Evolutionary conservation across 208 protist species (phyloP).

Genomic region (Trypanosoma avium): DNA sequence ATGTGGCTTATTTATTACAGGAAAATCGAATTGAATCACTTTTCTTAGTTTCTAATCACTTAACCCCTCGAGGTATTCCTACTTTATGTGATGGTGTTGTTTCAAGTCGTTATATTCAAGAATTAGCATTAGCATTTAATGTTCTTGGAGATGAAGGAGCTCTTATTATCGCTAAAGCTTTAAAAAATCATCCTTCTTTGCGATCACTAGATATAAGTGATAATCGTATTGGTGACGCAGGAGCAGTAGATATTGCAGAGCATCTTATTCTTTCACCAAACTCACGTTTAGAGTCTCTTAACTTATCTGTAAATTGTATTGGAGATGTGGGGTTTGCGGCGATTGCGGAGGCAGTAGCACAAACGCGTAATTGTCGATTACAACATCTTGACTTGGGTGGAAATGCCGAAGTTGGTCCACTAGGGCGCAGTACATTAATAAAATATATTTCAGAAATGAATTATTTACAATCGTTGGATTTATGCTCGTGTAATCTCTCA

Average conservation of each 20-base stretch:
- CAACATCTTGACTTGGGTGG: slow-evolving; percentile 68
- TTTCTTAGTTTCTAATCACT: slow-evolving; percentile 72
- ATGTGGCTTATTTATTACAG: slow-evolving; percentile 57
- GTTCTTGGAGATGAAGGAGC: slow-evolving; percentile 70
- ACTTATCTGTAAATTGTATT: slow-evolving; percentile 81
- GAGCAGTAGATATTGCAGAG: slow-evolving; percentile 61
- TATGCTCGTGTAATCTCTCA: slow-evolving; percentile 73
- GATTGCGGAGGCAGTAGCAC: slow-evolving; percentile 67
- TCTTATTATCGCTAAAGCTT: slow-evolving; percentile 43
- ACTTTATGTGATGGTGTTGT: slow-evolving; percentile 77
- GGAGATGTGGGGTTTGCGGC: slow-evolving; percentile 70
- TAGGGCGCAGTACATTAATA: slow-evolving; percentile 49
- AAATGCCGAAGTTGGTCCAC: slow-evolving; percentile 63
- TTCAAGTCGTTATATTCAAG: slow-evolving; percentile 42
- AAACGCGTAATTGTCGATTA: slow-evolving; percentile 47
- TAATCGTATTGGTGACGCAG: slow-evolving; percentile 75
- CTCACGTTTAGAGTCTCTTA: slow-evolving; percentile 56
- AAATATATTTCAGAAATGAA: slow-evolving; percentile 35
- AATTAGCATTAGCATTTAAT: slow-evolving; percentile 79
- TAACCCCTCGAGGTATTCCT: slow-evolving; percentile 70
- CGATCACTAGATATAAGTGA: slow-evolving; percentile 72
- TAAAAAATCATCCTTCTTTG: slow-evolving; percentile 55
- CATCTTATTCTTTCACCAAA: slow-evolving; percentile 47
- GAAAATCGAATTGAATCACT: slow-evolving; percentile 51
- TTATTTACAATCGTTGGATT: slow-evolving; percentile 57